A percentile compares a stretch with the other conserved stretches of the same genome.
Conservation (phyloP, 352 stramenopile species). For the Pythium brachiatum region DNA sequence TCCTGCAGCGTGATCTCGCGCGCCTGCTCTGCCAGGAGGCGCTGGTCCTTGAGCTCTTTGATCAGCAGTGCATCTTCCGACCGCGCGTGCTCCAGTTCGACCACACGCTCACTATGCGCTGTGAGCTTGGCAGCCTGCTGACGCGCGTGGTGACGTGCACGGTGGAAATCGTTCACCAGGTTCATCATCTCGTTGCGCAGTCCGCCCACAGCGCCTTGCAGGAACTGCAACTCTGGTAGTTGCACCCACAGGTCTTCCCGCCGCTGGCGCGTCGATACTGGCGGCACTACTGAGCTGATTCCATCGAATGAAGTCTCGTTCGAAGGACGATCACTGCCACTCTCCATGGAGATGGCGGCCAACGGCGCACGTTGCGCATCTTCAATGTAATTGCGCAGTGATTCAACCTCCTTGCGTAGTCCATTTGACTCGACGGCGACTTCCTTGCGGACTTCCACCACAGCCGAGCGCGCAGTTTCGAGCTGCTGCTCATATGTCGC, state of each 20-base stretch:
- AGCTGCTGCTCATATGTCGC: conserved; percentile 31
- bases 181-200: conserved; percentile 50
- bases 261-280: neutral
- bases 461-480: conserved; percentile 17
- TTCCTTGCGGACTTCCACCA: conserved; percentile 26
- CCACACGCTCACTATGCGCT: conserved; percentile 22
- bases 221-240: conserved; percentile 44
- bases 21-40: conserved; percentile 47
- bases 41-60: conserved; percentile 42
- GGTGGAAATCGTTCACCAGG: conserved; percentile 51
- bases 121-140: conserved; percentile 41
- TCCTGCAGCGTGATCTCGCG: conserved; percentile 61
- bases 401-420: conserved; percentile 43
- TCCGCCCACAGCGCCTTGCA: conserved; percentile 43
- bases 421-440: conserved; percentile 30
- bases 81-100: conserved; percentile 44
- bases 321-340: neutral
- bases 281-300: neutral
- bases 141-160: conserved; percentile 28
- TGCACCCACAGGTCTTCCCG: conserved; percentile 25
- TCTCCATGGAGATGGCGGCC: neutral
- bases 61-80: conserved; percentile 35
- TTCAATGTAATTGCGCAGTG: conserved; percentile 48
- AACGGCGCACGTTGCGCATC: conserved; percentile 21
- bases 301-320: conserved; percentile 6